These are phyloP conservation scores for Circinella umbellata DNA, from an alignment of 371 early-diverging fungal species.

Conservation along the genomic window DNA sequence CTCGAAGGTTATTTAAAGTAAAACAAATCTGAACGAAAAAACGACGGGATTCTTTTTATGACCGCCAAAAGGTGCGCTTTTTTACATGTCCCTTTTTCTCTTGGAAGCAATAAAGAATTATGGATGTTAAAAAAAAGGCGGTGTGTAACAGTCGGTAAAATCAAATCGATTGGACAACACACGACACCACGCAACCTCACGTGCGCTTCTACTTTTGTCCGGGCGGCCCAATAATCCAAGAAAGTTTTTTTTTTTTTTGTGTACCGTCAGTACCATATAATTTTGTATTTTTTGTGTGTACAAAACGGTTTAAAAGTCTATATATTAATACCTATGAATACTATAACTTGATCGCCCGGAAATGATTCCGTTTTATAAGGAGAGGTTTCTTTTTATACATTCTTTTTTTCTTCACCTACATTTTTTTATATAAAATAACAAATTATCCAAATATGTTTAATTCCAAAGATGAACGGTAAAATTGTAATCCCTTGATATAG, in stretches of 20 bases:
- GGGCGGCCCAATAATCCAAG: neutral
- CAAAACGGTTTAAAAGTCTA: neutral
- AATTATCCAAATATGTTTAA: neutral
- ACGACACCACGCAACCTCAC: constrained; percentile 21
- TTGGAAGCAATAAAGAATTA: neutral
- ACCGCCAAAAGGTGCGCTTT: neutral
- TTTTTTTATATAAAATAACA: too few relatives aligned
- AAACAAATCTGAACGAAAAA: too few relatives aligned
- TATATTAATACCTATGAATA: neutral
- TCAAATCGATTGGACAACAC: constrained; percentile 9
- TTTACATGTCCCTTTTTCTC: neutral
- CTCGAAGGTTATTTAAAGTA: too few relatives aligned
- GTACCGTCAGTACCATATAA: constrained; percentile 9
- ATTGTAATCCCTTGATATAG: constrained; percentile 10
- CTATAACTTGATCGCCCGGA: neutral
- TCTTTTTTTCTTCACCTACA: too few relatives aligned
- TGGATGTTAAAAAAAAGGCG: neutral
- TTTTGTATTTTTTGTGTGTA: too few relatives aligned
- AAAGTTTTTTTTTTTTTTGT: neutral
- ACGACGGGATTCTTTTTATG: neutral
- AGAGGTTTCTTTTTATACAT: too few relatives aligned
- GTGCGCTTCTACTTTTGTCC: constrained; percentile 11
- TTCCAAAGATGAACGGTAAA: neutral
- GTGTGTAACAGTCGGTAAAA: constrained; percentile 8
- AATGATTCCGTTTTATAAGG: neutral